A percentile compares a stretch with the other conserved stretches of the same genome.
Conservation (phyloP, 2,329 filamentous ascomycete genomes). For the Colletotrichum spinosum region DNA sequence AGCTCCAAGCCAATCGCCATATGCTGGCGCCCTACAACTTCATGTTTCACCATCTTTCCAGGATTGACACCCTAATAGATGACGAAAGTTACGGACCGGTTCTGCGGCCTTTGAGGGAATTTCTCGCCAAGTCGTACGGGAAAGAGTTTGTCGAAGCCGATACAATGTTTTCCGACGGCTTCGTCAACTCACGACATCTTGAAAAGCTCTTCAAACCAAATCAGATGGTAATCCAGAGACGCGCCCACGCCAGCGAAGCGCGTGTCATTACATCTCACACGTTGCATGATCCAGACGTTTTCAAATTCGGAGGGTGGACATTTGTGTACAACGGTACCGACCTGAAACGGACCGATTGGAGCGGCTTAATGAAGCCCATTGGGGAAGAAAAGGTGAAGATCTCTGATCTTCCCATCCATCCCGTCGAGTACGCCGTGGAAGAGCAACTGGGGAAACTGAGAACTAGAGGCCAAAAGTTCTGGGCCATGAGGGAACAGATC, state of each 20-base stretch:
- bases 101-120: neutral
- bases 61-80: neutral
- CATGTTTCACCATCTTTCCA: neutral
- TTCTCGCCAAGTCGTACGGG: neutral
- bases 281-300: too few relatives aligned
- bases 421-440: neutral
- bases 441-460: neutral
- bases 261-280: neutral
- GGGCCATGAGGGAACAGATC: slow-evolving; percentile 1
- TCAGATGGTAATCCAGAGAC: neutral
- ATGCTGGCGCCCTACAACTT: slow-evolving; percentile 1
- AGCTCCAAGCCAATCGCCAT: too few relatives aligned
- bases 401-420: neutral
- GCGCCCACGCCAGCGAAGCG: neutral
- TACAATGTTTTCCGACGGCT: neutral
- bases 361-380: neutral
- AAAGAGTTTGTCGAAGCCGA: neutral
- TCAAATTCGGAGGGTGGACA: too few relatives aligned
- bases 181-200: neutral
- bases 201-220: slow-evolving; percentile 11
- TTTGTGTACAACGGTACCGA: slow-evolving; percentile 1
- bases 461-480: neutral
- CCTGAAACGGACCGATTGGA: neutral
- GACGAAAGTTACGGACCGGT: neutral
- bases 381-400: neutral